Evolutionary conservation across 305 asterid species (phyloP).

Genomic region (Fraxinus xanthoxyloides): DNA sequence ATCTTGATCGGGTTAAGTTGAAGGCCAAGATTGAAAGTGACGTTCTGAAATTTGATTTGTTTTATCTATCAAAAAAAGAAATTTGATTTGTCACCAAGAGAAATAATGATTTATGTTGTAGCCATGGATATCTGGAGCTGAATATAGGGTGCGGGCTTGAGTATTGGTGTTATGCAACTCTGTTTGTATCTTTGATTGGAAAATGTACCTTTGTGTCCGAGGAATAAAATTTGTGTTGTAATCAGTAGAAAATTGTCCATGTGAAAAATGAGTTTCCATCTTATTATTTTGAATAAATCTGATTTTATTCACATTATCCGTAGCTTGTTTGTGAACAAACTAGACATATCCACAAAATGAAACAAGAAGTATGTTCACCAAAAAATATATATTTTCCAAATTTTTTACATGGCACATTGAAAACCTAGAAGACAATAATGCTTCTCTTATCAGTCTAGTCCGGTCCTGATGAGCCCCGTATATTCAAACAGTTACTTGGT

Average conservation of each 20-base stretch:
- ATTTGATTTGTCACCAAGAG: background rate
- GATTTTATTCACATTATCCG: background rate
- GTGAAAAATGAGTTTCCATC: background rate
- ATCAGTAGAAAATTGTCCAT: background rate
- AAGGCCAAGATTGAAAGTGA: background rate
- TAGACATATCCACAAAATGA: background rate
- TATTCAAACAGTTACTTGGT: slow-evolving; percentile 4
- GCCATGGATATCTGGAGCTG: background rate
- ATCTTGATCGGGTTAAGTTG: background rate
- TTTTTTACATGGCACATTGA: background rate
- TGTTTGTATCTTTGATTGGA: background rate
- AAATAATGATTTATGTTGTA: background rate
- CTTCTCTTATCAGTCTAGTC: background rate
- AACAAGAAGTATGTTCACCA: background rate
- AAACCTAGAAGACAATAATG: background rate
- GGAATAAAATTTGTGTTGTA: background rate
- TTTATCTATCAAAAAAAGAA: too few species aligned
- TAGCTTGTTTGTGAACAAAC: background rate
- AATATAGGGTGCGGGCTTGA: background rate
- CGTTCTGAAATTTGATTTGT: background rate
- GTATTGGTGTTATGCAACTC: background rate
- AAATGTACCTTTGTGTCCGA: background rate
- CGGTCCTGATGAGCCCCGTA: background rate
- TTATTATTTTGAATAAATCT: background rate
- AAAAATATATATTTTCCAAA: background rate